Percentiles rank a stretch among this genome's conserved stretches.
Evolutionary conservation across 768 basidiomycete genomes (phyloP).

Genomic region (Tephrocybe sp.): DNA sequence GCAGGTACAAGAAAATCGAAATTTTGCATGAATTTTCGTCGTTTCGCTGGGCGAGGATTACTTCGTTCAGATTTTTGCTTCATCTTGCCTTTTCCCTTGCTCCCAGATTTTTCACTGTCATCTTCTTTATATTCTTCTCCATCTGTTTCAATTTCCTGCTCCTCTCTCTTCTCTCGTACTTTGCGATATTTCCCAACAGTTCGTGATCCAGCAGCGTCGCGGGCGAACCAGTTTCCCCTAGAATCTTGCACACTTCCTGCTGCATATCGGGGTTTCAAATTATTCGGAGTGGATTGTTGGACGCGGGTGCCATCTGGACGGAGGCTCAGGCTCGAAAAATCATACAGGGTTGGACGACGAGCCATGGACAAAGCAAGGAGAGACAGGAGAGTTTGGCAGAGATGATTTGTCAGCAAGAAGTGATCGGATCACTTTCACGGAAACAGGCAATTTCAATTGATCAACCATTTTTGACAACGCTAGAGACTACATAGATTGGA

Average conservation of each 20-base stretch:
- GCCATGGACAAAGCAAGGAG: constrained; percentile 16
- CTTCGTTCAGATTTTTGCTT: constrained; percentile 1
- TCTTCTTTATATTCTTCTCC: constrained; percentile 8
- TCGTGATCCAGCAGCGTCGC: constrained; percentile 56
- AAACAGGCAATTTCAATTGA: too few relatives aligned
- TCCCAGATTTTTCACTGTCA: not conserved
- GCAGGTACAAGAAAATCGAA: constrained; percentile 52
- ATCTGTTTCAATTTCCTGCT: constrained; percentile 12
- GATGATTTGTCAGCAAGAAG: not conserved
- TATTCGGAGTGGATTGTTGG: constrained; percentile 35
- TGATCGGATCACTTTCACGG: not conserved
- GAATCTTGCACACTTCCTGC: constrained; percentile 37
- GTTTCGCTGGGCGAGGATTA: constrained; percentile 31
- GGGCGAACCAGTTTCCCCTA: constrained; percentile 65
- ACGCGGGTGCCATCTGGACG: constrained; percentile 66
- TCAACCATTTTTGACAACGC: too few relatives aligned
- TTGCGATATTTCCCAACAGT: constrained; percentile 33
- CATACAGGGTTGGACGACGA: constrained; percentile 58
- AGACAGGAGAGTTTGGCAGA: not conserved
- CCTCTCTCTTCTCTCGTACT: constrained; percentile 18
- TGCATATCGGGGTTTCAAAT: constrained; percentile 30
- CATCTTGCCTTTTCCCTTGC: constrained; percentile 10
- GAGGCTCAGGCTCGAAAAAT: constrained; percentile 60
- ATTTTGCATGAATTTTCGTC: constrained; percentile 44
- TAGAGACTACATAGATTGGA: too few relatives aligned